These are phyloP conservation scores for Auxenochlorella pyrenoidosa DNA, from an alignment of 139 green algal species.

Conservation along the genomic window DNA sequence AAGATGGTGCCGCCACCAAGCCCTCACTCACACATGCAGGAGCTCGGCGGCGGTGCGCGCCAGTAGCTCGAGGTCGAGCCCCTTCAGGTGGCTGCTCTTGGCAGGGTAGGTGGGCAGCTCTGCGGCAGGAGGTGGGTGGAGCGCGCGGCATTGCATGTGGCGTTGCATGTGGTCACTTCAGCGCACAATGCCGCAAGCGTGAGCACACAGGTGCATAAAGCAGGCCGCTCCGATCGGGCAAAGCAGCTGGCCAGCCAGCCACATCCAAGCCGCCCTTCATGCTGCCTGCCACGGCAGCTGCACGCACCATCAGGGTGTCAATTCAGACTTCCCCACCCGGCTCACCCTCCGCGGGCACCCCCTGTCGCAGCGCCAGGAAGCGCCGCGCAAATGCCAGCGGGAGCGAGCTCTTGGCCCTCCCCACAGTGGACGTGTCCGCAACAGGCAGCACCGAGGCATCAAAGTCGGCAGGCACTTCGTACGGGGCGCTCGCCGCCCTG, in stretches of 20 bases:
- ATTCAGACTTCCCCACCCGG: neutral
- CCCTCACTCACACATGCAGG: slow-evolving; percentile 11
- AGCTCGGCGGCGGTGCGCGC: neutral
- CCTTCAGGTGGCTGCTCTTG: slow-evolving; percentile 28
- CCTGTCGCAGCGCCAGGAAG: slow-evolving; percentile 24
- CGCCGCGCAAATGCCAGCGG: slow-evolving; percentile 10
- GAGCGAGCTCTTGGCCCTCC: neutral
- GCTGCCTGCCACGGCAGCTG: neutral
- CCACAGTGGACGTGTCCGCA: neutral
- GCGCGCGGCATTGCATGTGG: neutral
- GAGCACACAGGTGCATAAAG: neutral
- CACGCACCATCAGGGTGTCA: neutral
- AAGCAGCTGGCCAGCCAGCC: neutral
- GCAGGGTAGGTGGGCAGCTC: slow-evolving; percentile 8
- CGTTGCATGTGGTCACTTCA: neutral
- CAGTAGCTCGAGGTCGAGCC: slow-evolving; percentile 8
- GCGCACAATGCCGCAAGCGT: neutral
- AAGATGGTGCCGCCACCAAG: neutral
- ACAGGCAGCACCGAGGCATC: slow-evolving; percentile 19
- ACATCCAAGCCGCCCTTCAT: too few relatives aligned
- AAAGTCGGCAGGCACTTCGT: slow-evolving; percentile 9
- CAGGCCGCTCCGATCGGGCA: neutral
- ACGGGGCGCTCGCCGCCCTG: neutral
- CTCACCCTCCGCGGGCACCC: neutral
- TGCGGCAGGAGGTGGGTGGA: neutral